Base-by-base conservation (phyloP, 495 filamentous ascomycete genomes). In the Diplogelasinospora grovesii region DNA sequence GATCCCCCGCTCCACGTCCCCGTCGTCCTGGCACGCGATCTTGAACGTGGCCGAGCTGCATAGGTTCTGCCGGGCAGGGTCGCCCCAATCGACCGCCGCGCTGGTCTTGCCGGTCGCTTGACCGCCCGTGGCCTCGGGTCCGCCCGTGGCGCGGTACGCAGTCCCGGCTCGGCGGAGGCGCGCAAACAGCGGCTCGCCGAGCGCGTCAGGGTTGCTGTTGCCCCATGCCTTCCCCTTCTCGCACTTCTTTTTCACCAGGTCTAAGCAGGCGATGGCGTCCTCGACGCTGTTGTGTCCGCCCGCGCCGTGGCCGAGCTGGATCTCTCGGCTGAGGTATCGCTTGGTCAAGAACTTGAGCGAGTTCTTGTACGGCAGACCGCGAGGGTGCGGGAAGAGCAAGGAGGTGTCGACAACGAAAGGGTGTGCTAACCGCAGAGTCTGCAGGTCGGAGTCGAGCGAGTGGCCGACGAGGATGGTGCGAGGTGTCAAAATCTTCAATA, bases 181-280 rank as follows among this genome's bases (percentile, higher is more conserved):
- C 48, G 81, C 86, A 71, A 96, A 97, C 25, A 98, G 81, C 39
- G 82, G 83, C 56, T 98, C 92, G 15, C 75, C 78, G 27, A 74
- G 79, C 4, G 74, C 66, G 16, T 89, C 88, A n/a, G n/a, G n/a
- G n/a, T n/a, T n/a, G 36, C 71, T 75, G 0, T 80, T 82, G 7
- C 86, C 92, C 81, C 89, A 98, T 22, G 64, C 62, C 33, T 79
- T 80, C 27, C 93, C 92, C 52, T 84, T 87, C 52, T 96, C 88
- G 57, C 93, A 95, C 59, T 98, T 98, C 58, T 85, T 79, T 56
- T 90, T 95, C 8, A 95, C 78, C 1, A 98, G 79, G 48, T 98
- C 93, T 11, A 98, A 76, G 41, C 85, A 89, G 3, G 92, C 87
- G 30, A 71, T 77, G 10, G 92, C 86, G 56, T 98, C 92, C 64